Evolutionary conservation across 805 yeast genomes (phyloP), one percentile per base, ranked within the genome.

Genomic region (Yarrowia bubula): DNA sequence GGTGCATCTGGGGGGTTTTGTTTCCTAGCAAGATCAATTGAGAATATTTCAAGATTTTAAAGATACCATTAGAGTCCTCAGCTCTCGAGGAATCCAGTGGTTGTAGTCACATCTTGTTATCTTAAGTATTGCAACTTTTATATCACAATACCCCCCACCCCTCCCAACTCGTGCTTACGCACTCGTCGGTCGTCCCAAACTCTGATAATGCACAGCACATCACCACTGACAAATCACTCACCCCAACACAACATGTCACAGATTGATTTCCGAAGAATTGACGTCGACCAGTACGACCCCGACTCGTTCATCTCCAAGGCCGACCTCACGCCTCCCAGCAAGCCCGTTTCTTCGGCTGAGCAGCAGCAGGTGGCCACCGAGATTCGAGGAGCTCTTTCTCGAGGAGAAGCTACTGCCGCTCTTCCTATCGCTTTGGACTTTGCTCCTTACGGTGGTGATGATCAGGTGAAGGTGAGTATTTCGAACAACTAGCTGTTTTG

Each of bases 271-370:
- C 71, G 99, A 83, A 86, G 95, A 82, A 90, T 93, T 71, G 97
- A 95, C 75, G 86, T 95, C 64, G 98, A 95, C 76, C 89, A 91
- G 15, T 86, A 86, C 69, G 97, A 92, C 73, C 89, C 96, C 3
- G 97, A 92, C 53, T 83, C 83, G 70, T 79, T 78, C 15, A 76
- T 89, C 68, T 80, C 87, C 37, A 80, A 81, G 50, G 85, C 82
- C 69, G 93, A 89, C 61, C 80, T 90, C 71, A 76, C 83, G 18
- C 84, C 84, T 11, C 86, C 87, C 11, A 80, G 82, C 68, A 76
- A 81, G 47, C 79, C 83, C 1, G 81, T 84, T 63, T 77, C 80
- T 43, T 74, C 75, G 61, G 82, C 79, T 43, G 90, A 88, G 53
- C 77, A 90, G 50, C 83, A 80, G 65, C 75, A 82, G 11, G 77